Base-by-base conservation (phyloP, 2,329 filamentous ascomycete genomes). In the Colletotrichum gloeosporioides region DNA sequence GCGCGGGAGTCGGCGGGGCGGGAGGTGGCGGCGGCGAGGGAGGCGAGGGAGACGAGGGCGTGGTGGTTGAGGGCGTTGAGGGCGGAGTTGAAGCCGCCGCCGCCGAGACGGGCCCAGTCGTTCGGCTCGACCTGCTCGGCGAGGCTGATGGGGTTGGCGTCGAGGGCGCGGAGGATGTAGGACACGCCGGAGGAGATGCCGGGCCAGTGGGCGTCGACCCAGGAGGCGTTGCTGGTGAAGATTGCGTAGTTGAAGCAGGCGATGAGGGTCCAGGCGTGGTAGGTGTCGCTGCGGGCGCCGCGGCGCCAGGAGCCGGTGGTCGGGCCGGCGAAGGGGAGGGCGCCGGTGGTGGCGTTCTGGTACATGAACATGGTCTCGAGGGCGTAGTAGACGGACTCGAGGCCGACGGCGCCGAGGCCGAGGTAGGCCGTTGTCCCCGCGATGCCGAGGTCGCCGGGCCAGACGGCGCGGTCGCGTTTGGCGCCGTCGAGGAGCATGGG, bases 391-490 rank as follows among this genome's bases (percentile, higher is more conserved):
- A 90, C 83, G 55, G 85, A 86, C 53, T 88, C 83, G 4, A 90
- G 80, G 25, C 79, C 80, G 4, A 85, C 86, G 77, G 89, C 88
- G 29, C 88, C 87, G 1, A 88, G 88, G 8, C 88, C 89, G 4
- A 90, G 86, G 18, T 89, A 87, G 2, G 89, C 84, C 9, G 84
- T 86, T 2, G 89, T 89, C 1, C 89, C 85, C 1, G 89, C 87
- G 62, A 91, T 89, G 4, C 88, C 87, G 85, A 92, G 89, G 78
- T 92, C 90, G 4, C 90, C 90, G 4, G 90, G 88, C 89, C 90
- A 92, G 3, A 92, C 88, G 4, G 90, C 83, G 8, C 89, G 85
- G 78, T 91, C 90, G 36, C 89, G 85, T 80, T 91, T 91, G 2
- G 89, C 88, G 5, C 89, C 90, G 79, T 91, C 89, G n/a, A 84